These are phyloP conservation scores for Ramularia collo-cygni DNA, from an alignment of 2,329 filamentous ascomycete species.

Conservation along the genomic window DNA sequence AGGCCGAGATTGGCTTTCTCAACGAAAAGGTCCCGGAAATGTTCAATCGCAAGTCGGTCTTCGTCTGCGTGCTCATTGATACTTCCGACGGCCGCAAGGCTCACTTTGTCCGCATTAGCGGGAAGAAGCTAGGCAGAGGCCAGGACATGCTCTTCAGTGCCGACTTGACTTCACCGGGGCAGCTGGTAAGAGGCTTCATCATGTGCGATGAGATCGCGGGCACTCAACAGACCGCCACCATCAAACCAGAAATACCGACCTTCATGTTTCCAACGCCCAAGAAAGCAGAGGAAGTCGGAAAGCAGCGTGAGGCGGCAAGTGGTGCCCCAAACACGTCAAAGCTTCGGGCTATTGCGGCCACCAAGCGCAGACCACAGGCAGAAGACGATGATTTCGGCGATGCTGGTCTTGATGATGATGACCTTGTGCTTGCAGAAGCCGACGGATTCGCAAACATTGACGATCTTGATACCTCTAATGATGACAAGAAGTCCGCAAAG, in stretches of 20 bases:
- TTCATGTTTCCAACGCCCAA: slow-evolving; percentile 37
- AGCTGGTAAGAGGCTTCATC: slow-evolving; percentile 60
- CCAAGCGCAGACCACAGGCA: slow-evolving; percentile 1
- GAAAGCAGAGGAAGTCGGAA: slow-evolving; percentile 11
- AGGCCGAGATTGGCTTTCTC: slow-evolving; percentile 61
- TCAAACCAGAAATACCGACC: slow-evolving; percentile 45
- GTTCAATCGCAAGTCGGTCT: slow-evolving; percentile 60
- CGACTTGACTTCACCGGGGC: slow-evolving; percentile 47
- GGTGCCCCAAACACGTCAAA: slow-evolving; percentile 22
- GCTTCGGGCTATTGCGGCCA: slow-evolving; percentile 14
- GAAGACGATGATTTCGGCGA: slow-evolving; percentile 47
- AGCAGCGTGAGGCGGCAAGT: slow-evolving; percentile 9
- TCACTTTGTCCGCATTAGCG: slow-evolving; percentile 60
- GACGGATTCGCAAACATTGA: slow-evolving; percentile 48
- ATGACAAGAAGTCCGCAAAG: slow-evolving; percentile 8
- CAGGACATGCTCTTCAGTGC: slow-evolving; percentile 56
- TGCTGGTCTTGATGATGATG: slow-evolving; percentile 46
- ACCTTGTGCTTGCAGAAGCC: slow-evolving; percentile 42
- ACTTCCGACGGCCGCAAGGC: slow-evolving; percentile 61
- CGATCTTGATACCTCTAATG: slow-evolving; percentile 35
- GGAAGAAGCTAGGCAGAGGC: slow-evolving; percentile 56
- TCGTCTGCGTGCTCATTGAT: slow-evolving; percentile 68
- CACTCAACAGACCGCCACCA: slow-evolving; percentile 47
- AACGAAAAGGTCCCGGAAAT: slow-evolving; percentile 56
- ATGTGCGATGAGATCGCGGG: slow-evolving; percentile 79